Evolutionary conservation across 768 basidiomycete species (phyloP).

Genomic region (Gelatoporia subvermispora): DNA sequence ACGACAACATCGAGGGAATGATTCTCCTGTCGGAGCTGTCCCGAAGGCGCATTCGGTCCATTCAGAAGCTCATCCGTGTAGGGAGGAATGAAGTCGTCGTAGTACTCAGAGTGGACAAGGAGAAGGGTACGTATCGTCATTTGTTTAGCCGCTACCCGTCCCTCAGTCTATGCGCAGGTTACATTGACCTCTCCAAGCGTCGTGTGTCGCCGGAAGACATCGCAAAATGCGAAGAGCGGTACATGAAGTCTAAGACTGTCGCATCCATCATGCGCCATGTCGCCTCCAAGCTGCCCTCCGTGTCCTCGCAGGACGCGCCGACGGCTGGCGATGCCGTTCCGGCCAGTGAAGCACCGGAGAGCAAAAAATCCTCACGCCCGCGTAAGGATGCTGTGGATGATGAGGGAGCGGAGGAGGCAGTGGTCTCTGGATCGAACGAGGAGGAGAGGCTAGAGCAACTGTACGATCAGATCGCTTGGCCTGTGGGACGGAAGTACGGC

Average conservation of each 20-base stretch:
- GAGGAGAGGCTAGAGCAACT: conserved; percentile 79
- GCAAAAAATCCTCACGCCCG: conserved; percentile 40
- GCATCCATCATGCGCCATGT: conserved; percentile 91
- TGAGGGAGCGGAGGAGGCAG: conserved; percentile 35
- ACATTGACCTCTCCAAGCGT: conserved; percentile 98
- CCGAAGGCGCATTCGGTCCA: conserved; percentile 90
- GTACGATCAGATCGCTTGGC: conserved; percentile 92
- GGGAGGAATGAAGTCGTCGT: conserved; percentile 99
- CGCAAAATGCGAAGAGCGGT: conserved; percentile 97
- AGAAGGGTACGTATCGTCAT: conserved; percentile 66
- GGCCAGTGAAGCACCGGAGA: conserved; percentile 26
- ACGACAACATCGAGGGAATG: conserved; percentile 99
- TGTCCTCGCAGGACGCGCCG: conserved; percentile 31
- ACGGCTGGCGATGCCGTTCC: conserved; percentile 26
- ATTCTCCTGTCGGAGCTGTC: conserved; percentile 98
- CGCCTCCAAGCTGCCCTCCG: conserved; percentile 69
- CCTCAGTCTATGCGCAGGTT: conserved; percentile 50
- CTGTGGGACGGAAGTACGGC: conserved; percentile 85
- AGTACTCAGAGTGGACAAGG: conserved; percentile 96
- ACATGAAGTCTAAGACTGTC: conserved; percentile 96
- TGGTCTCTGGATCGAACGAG: conserved; percentile 46
- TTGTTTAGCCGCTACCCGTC: neutral
- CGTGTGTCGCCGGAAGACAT: conserved; percentile 98
- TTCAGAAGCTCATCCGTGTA: conserved; percentile 96
- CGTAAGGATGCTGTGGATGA: conserved; percentile 44